Evolutionary conservation across 495 filamentous ascomycete genomes (phyloP), one percentile per base, ranked within the genome.

Genomic region (Choiromyces venosus): DNA sequence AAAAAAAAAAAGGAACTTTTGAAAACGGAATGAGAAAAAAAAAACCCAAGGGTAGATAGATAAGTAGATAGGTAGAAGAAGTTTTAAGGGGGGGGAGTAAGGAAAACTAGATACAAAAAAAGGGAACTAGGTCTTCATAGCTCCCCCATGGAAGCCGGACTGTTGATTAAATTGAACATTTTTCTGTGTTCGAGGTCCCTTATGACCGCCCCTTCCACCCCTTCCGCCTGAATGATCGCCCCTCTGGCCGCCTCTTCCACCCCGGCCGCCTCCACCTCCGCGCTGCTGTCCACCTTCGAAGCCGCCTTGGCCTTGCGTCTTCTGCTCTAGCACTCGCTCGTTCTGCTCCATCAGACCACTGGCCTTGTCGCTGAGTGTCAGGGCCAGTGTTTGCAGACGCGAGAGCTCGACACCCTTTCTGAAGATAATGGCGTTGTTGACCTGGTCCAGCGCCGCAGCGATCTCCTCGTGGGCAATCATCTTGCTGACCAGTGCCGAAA

Each of bases 381-480:
- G 88, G 71, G 96, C 93, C 82, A 98, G 85, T 84, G 92, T 96
- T 85, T 99, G 95, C 69, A 99, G 89, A 76, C 95, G 88, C 74
- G 93, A 97, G 67, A 99, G 87, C 86, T 99, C 96, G 70, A 99
- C 95, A 67, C 95, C 95, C 90, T 98, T 98, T 83, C 96, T 90
- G 92, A 99, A 99, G 84, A 98, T 93, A 83, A 99, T 94, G 46
- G 93, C 94, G 73, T 91, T 89, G 83, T 94, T 97, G 84, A 99
- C 96, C 84, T 98, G 95, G 86, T 99, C 95, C 52, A 99, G 88
- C 40, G 95, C 96, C 69, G 95, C 95, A 37, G 91, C 92, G 56
- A 99, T 89, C 80, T 99, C 95, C 82, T 99, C 95, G 85, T 99
- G 95, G 73, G 93, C 96, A 83, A 98, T 98, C 95, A 99, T 99